Base-by-base conservation (phyloP, 2,329 filamentous ascomycete genomes). In the Trichoderma pleuroti region DNA sequence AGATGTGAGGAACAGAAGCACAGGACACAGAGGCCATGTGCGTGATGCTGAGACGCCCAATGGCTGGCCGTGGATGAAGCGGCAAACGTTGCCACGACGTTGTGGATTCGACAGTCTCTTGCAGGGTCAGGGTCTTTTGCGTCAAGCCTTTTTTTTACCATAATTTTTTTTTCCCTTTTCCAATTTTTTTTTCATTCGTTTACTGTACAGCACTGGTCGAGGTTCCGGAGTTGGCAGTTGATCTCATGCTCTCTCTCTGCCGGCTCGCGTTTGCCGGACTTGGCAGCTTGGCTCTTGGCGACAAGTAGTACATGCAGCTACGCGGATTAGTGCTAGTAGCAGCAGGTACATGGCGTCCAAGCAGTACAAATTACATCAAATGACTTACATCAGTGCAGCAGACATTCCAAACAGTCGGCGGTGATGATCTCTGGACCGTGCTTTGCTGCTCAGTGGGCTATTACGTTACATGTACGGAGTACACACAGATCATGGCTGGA, bases 141-240 rank as follows among this genome's bases (percentile, higher is more conserved):
- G 26, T 18, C 32, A n/a, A n/a, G 9, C 16, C 7, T 42, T 42
- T 11, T 66, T 28, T 26, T 57, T 1, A 21, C 24, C 26, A 39
- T 18, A n/a, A 4, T 4, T n/a, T 42, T n/a, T 34, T 34, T 60
- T 10, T 60, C n/a, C 24, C 5, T 60, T 34, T 36, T 16, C 26
- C 4, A 11, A n/a, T 4, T 16, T 66, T 39, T 39, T 26, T 39
- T 5, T 16, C 1, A 39, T 21, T 18, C 21, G 42, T 5, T 5
- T 28, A 6, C 26, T 36, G 28, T 28, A 28, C n/a, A n/a, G n/a
- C 16, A 12, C 28, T 46, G 18, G 14, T 12, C 26, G 26, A 46
- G 14, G 26, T 32, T 46, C 66, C 66, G 24, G 66, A 61, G 66
- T 68, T 68, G 66, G 66, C 56, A 68, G 39, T 68, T 68, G 66